Evolutionary conservation across 1,139 yeast species (phyloP).

Genomic region (Lodderomyces metapsilosis): DNA sequence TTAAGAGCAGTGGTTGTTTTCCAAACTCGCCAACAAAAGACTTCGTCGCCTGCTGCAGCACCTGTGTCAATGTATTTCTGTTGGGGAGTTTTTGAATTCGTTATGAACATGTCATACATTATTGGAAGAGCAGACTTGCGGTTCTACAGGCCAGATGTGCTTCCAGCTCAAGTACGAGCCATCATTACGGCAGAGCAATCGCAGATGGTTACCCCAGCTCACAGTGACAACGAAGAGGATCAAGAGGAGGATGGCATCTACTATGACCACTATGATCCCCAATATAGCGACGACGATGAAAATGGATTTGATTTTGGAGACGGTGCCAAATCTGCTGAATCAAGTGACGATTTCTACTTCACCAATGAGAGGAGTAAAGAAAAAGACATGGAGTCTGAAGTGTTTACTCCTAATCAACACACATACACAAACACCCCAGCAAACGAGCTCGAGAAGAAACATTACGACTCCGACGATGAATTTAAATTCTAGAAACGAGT

Average conservation of each 20-base stretch:
- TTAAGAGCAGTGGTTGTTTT: constrained; percentile 60
- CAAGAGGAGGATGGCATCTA: constrained; percentile 7
- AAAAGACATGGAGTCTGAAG: neutral
- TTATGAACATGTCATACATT: constrained; percentile 53
- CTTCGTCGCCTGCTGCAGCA: constrained; percentile 23
- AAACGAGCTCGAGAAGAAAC: neutral
- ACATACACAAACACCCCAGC: constrained; percentile 2
- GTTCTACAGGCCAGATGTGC: constrained; percentile 70
- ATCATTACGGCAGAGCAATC: constrained; percentile 46
- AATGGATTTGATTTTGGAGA: constrained; percentile 1
- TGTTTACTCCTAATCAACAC: constrained; percentile 2
- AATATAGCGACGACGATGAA: constrained; percentile 4
- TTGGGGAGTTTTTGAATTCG: constrained; percentile 59
- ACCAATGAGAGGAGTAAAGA: neutral
- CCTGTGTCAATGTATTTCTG: constrained; percentile 61
- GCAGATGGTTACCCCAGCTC: constrained; percentile 19
- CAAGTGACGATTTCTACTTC: constrained; percentile 2
- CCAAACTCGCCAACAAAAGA: constrained; percentile 24
- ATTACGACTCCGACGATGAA: constrained; percentile 3
- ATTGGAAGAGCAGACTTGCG: constrained; percentile 67
- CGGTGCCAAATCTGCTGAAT: neutral
- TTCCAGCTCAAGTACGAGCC: constrained; percentile 38
- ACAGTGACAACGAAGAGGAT: constrained; percentile 9
- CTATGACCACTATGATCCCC: constrained; percentile 7
- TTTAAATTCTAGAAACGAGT: constrained; percentile 1